Base-by-base conservation (phyloP, 2,329 filamentous ascomycete genomes). In the Pochonia chlamydosporia region DNA sequence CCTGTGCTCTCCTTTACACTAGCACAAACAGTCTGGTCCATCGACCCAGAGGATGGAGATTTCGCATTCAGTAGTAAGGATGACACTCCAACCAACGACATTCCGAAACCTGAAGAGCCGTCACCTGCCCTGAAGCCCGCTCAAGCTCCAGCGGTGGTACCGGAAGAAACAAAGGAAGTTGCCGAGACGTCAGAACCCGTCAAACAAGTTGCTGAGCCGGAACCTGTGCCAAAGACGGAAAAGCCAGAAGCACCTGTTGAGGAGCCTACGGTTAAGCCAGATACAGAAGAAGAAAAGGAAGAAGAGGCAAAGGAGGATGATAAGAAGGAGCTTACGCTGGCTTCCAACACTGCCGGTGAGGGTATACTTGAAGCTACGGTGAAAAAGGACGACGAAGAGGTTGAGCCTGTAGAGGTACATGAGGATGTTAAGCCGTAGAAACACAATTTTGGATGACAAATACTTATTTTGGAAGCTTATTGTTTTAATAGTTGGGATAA, bases 1-100 rank as follows among this genome's bases (percentile, higher is more conserved):
- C 63, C 67, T n/a, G 60, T 63, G 3, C 60, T 81, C 39, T 69
- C 65, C 16, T 73, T 81, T 50, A 74, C 72, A 0, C 58, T 65
- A 23, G 67, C 75, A 1, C 65, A 71, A 31, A 76, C 71, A 0
- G 54, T 77, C 28, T 82, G 72, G 64, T 75, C 73, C 44, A 73
- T 82, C 47, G 73, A 76, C 37, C 65, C 71, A 8, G 69, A 79
- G 21, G 69, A 74, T 52, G 71, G 75, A 25, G 63, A 67, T 7
- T 55, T 79, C 11, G 48, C 53, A 3, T 57, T 65, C 7, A 50
- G 41, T 5, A 48, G 49, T 5, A 53, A 57, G 37, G 48, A 47
- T 8, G 46, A 56, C 14, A 43, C 47, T 4, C 51, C 21, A n/a
- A 21, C 44, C n/a, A 47, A 47, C 9, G 42, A 43, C 14, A 52